Conservation (phyloP, 2,329 filamentous ascomycete genomes). For the Penicillium sp. region DNA sequence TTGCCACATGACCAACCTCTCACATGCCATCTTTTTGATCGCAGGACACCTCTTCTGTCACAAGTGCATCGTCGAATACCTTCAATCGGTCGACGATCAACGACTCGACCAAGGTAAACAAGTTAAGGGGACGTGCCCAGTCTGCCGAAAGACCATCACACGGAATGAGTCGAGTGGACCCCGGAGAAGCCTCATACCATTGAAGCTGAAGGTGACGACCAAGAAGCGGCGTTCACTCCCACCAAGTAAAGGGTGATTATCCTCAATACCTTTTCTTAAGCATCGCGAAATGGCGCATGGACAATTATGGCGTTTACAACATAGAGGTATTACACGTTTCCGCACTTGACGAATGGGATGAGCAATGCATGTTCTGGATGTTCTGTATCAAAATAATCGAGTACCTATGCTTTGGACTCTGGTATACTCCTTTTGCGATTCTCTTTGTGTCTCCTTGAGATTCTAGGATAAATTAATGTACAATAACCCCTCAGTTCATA, state of each 20-base stretch:
- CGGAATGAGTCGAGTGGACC: slow-evolving; percentile 41
- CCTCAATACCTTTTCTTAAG: not conserved
- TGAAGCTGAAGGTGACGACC: slow-evolving; percentile 43
- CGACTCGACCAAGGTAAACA: slow-evolving; percentile 40
- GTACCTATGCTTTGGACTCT: not conserved
- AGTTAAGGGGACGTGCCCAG: slow-evolving; percentile 48
- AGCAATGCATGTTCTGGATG: not conserved
- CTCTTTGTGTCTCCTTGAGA: not conserved
- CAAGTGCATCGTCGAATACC: slow-evolving; percentile 63
- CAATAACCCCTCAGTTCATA: not conserved
- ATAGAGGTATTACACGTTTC: not conserved
- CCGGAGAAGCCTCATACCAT: slow-evolving; percentile 42
- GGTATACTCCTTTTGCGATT: not conserved
- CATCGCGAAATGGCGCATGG: slow-evolving; percentile 16
- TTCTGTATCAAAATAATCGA: not conserved
- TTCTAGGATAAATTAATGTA: not conserved
- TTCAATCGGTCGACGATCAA: slow-evolving; percentile 59
- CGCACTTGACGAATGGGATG: slow-evolving; percentile 4
- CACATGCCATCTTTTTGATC: not conserved
- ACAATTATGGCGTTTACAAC: slow-evolving; percentile 4
- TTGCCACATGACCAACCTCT: not conserved
- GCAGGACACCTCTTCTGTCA: slow-evolving; percentile 67
- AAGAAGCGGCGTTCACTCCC: slow-evolving; percentile 25
- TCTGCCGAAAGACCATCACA: slow-evolving; percentile 49
- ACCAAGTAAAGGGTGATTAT: slow-evolving; percentile 4